Conservation (phyloP, 257 asterid genomes). For the Lavandula angustifolia region DNA sequence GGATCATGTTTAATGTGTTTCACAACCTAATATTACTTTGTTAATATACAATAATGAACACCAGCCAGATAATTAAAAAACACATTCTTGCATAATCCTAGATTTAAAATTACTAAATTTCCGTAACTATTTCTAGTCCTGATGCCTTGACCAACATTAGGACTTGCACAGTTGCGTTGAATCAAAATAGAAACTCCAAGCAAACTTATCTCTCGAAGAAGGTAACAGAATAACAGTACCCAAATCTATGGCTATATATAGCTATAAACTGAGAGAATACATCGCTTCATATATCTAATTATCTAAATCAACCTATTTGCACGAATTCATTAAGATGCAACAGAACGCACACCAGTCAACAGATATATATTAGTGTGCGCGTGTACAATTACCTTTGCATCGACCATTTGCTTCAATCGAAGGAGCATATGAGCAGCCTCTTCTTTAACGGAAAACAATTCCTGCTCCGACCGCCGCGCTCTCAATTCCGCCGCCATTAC, state of each 20-base stretch:
- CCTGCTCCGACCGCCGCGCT: constrained; percentile 52
- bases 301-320: background rate
- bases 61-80: background rate
- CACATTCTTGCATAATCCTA: constrained; percentile 1
- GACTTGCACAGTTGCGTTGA: background rate
- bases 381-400: constrained; percentile 46
- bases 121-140: background rate
- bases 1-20: background rate
- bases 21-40: background rate
- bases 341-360: background rate
- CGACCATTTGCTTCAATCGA: constrained; percentile 62
- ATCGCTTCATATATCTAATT: background rate
- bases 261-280: background rate
- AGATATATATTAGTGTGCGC: background rate
- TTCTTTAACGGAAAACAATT: constrained; percentile 49
- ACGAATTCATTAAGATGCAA: background rate
- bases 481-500: constrained; percentile 63
- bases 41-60: background rate
- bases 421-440: constrained; percentile 60
- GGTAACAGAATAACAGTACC: background rate
- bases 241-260: background rate
- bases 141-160: background rate
- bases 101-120: background rate
- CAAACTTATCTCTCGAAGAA: background rate
- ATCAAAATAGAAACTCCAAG: background rate